A percentile compares a stretch with the other conserved stretches of the same genome.
Evolutionary conservation across 2,329 filamentous ascomycete species (phyloP).

Genomic region (Ceratocystis destructans): DNA sequence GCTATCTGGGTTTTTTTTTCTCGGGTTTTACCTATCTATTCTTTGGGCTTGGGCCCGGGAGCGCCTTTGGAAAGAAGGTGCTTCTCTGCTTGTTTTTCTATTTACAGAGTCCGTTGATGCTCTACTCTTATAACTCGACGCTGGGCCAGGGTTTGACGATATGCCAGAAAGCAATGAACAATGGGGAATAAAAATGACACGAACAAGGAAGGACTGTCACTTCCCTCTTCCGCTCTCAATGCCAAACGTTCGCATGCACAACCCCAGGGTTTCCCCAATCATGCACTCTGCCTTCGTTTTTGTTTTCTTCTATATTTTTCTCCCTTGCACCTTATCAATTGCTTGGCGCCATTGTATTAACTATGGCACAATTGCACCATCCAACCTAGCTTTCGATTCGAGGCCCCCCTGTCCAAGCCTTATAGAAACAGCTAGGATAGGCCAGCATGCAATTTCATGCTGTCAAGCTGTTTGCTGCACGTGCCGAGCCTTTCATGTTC

Average conservation of each 20-base stretch:
- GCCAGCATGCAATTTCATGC: neutral
- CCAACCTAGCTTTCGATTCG: neutral
- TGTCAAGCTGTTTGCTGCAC: neutral
- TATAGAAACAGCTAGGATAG: neutral
- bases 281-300: neutral
- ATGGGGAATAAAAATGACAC: neutral
- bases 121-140: too few species aligned
- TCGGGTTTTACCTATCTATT: neutral
- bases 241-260: neutral
- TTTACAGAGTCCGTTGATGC: too few species aligned
- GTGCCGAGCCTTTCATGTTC: too few species aligned
- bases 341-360: conserved; percentile 2
- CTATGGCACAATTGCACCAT: conserved; percentile 2
- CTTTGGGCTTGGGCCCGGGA: neutral
- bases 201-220: neutral
- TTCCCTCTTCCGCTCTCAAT: neutral
- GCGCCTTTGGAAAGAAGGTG: too few species aligned
- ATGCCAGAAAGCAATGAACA: neutral
- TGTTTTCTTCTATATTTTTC: neutral
- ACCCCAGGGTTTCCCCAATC: neutral
- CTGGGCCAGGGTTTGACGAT: too few species aligned
- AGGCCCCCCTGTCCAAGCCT: neutral
- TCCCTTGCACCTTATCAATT: neutral
- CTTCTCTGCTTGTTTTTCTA: too few species aligned
- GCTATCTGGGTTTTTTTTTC: neutral